A percentile compares a stretch with the other conserved stretches of the same genome.
Conservation (phyloP, 1,284 basidiomycete species). For the Neolentinus lepideus region DNA sequence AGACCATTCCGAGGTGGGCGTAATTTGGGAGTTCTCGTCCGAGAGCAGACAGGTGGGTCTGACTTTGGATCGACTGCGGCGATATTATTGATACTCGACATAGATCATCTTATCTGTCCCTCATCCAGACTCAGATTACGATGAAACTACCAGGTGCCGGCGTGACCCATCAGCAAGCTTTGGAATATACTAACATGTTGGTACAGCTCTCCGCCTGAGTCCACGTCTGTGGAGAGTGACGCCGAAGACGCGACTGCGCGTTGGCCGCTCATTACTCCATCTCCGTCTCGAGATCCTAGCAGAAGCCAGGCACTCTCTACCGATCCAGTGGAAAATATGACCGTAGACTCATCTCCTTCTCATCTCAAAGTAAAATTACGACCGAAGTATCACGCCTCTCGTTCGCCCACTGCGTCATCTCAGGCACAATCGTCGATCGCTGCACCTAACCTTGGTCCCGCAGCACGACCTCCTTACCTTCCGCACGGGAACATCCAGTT, state of each 20-base stretch:
- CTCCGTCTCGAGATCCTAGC: background rate
- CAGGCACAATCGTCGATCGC: background rate
- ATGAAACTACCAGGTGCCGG: background rate
- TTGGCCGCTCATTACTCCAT: background rate
- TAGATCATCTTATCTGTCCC: background rate
- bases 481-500: slow-evolving; percentile 32
- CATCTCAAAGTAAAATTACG: background rate
- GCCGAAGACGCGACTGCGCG: background rate
- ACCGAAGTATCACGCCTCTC: background rate
- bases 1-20: background rate
- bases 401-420: background rate
- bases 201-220: background rate
- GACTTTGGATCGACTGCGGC: background rate
- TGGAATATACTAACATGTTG: background rate
- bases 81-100: background rate
- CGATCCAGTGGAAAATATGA: too few species aligned
- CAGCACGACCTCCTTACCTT: slow-evolving; percentile 44
- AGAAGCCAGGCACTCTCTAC: background rate
- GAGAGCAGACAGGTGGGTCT: background rate
- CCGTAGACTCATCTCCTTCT: background rate
- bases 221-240: background rate
- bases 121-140: background rate
- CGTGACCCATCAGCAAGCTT: background rate
- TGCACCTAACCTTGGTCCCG: slow-evolving; percentile 32
- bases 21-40: background rate